Evolutionary conservation across 768 basidiomycete genomes (phyloP), one percentile per base, ranked within the genome.

Genomic region (Termitomyces sp.): DNA sequence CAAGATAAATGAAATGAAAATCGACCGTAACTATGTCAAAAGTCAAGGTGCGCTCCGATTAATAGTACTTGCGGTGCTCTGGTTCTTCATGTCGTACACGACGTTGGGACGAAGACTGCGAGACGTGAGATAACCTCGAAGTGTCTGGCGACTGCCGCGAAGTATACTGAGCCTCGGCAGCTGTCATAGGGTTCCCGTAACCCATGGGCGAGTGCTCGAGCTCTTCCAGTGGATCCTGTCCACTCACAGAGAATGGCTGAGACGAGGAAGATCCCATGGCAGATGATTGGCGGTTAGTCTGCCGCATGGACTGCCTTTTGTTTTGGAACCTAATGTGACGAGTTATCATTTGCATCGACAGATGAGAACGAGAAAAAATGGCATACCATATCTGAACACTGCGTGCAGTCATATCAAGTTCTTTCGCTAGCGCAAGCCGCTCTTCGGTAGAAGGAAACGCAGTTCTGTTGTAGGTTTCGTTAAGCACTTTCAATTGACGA

Each of bases 371-470:
- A 65, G 64, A 54, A 53, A 68, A 66, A 59, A 65, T 42, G 60
- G 22, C 56, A 67, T 71, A 92, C 92, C 92, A 94, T 59, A 94
- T 93, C 72, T 94, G 92, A 60, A 94, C 92, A 65, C 89, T 91
- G 64, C 92, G 78, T 44, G 92, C 84, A 51, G 89, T 86, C 92
- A 94, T 93, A 65, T 90, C 90, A 63, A 93, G 77, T 66, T 84
- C 78, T 64, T 86, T 90, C 15, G 92, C 91, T 53, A 93, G 75
- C 36, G 84, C 85, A 40, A 83, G 79, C n/a, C 92, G 85, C 72
- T 94, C 92, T 71, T 92, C 91, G 11, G 92, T 94, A 15, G 92
- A 91, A 22, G 92, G 92, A 68, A 94, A 94, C 18, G 92, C 91
- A 3, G 92, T 94, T 61, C 91, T 84, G 64, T 77, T 79, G 71